Evolutionary conservation across 2,329 filamentous ascomycete genomes (phyloP).

Genomic region (Westerdykella sp.): DNA sequence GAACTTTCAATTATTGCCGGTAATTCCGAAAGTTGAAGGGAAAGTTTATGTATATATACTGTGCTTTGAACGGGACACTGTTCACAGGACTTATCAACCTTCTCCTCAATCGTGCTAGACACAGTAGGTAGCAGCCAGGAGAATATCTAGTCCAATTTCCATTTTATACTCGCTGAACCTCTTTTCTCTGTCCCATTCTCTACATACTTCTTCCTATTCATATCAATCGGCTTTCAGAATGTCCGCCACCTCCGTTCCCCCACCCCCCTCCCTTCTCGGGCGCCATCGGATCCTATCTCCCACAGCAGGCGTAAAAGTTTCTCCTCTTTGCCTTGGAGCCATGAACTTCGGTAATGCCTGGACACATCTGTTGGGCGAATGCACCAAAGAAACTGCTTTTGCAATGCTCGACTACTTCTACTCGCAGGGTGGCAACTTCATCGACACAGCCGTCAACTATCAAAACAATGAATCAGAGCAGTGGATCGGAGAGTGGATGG

Average conservation of each 20-base stretch:
- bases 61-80: too few relatives aligned
- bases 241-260: neutral
- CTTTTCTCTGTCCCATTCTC: too few relatives aligned
- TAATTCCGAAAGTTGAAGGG: too few relatives aligned
- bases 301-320: conserved; percentile 45
- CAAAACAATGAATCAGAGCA: conserved; percentile 38
- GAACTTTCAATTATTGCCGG: too few relatives aligned
- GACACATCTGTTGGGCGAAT: conserved; percentile 38
- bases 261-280: conserved; percentile 34
- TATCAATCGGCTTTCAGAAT: neutral
- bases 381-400: conserved; percentile 60
- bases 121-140: too few relatives aligned
- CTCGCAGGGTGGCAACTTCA: conserved; percentile 65
- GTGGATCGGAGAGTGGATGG: conserved; percentile 44
- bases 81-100: too few relatives aligned
- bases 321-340: conserved; percentile 45
- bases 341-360: conserved; percentile 49
- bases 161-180: too few relatives aligned
- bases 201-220: too few relatives aligned
- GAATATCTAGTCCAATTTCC: too few relatives aligned
- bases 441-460: conserved; percentile 53
- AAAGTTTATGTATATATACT: too few relatives aligned
- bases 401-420: conserved; percentile 61
- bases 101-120: too few relatives aligned
- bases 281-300: conserved; percentile 46